phyloP scores from a whole-genome alignment of 1,284 basidiomycete species.

The Pseudozyma sp. region DNA sequence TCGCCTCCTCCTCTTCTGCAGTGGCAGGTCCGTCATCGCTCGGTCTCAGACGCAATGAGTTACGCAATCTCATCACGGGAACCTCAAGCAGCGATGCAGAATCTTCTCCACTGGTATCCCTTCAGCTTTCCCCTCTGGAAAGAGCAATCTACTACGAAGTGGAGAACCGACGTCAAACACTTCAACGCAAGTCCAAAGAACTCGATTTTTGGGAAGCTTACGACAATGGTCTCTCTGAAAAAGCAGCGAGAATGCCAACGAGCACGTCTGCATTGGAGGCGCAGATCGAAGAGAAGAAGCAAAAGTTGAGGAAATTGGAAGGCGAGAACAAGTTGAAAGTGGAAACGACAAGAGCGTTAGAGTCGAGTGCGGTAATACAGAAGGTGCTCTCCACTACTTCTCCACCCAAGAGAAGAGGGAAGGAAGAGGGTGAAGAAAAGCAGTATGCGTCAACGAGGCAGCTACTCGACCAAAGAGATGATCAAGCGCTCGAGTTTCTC shows the following conservation, averaged over 20 bases:
- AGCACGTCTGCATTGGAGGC: constrained; percentile 23
- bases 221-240: constrained; percentile 24
- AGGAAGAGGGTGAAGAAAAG: constrained; percentile 6
- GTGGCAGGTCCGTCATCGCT: constrained; percentile 26
- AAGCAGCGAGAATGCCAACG: constrained; percentile 37
- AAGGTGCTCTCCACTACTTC: constrained; percentile 34
- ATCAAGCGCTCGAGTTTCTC: constrained; percentile 46
- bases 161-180: constrained; percentile 20
- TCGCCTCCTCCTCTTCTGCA: constrained; percentile 4
- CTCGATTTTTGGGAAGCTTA: constrained; percentile 51
- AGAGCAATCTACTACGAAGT: constrained; percentile 47
- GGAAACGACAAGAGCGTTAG: constrained; percentile 36
- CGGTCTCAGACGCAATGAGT: constrained; percentile 16
- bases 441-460: constrained; percentile 38
- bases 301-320: constrained; percentile 24
- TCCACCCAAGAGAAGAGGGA: constrained; percentile 3
- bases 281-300: constrained; percentile 38
- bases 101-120: not conserved
- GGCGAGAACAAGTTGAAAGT: constrained; percentile 22
- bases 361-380: constrained; percentile 33
- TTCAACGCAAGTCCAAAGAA: constrained; percentile 30
- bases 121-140: constrained; percentile 39
- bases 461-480: constrained; percentile 42
- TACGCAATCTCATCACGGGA: constrained; percentile 22
- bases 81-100: not conserved